Evolutionary conservation across 768 basidiomycete genomes (phyloP).

Genomic region (Gymnopilus dilepis): DNA sequence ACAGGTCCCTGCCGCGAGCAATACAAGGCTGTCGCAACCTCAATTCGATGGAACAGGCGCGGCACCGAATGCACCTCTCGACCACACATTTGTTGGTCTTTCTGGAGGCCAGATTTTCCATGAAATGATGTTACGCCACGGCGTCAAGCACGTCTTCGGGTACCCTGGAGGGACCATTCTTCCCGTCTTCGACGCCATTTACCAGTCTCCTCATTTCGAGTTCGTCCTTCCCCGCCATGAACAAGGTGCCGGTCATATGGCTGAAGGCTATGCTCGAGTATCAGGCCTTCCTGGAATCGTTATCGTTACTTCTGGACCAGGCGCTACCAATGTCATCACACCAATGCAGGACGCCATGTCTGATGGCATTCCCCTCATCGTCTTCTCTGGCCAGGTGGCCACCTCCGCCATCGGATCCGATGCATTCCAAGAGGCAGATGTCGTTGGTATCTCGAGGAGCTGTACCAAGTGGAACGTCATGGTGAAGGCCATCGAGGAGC

Average conservation of each 20-base stretch:
- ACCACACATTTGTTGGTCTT: slow-evolving; percentile 90
- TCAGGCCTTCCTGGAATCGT: slow-evolving; percentile 97
- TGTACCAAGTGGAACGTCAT: slow-evolving; percentile 99
- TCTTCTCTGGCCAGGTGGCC: slow-evolving; percentile 97
- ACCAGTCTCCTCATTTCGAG: slow-evolving; percentile 93
- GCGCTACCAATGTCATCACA: slow-evolving; percentile 97
- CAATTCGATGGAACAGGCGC: slow-evolving; percentile 42
- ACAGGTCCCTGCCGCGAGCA: slow-evolving; percentile 44
- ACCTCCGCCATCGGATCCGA: slow-evolving; percentile 98
- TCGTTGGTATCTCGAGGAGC: slow-evolving; percentile 93
- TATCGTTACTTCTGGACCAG: slow-evolving; percentile 97
- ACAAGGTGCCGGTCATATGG: slow-evolving; percentile 99
- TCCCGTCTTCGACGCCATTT: slow-evolving; percentile 99
- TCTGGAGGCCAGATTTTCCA: slow-evolving; percentile 98
- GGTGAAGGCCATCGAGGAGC: slow-evolving; percentile 96
- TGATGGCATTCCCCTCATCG: slow-evolving; percentile 93
- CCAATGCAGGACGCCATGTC: slow-evolving; percentile 97
- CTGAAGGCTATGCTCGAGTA: slow-evolving; percentile 95
- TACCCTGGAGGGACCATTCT: slow-evolving; percentile 98
- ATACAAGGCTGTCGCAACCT: slow-evolving; percentile 37
- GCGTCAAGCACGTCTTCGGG: slow-evolving; percentile 95
- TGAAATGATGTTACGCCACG: slow-evolving; percentile 99
- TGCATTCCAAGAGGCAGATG: slow-evolving; percentile 98
- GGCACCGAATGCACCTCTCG: slow-evolving; percentile 57
- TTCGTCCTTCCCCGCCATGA: slow-evolving; percentile 97